Base-by-base conservation (phyloP, 192 early-diverging fungal genomes). In the Bifiguratus adelaidae region DNA sequence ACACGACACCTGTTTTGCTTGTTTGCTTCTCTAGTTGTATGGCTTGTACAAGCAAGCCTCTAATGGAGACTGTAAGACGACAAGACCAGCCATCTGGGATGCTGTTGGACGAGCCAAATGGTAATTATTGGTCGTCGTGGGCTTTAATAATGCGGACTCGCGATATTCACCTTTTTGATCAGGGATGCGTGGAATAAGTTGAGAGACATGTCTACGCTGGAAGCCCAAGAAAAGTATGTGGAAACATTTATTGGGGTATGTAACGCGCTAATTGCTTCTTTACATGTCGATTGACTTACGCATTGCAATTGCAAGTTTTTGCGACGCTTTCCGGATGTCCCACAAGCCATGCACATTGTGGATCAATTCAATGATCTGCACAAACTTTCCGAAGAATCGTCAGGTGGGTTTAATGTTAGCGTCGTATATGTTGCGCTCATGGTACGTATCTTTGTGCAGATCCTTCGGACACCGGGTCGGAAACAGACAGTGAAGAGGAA, bases 11-110 rank as follows among this genome's bases (percentile, higher is more conserved):
- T 33, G 8, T 33, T 8, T 33, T n/a, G n/a, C 37, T 21, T 38
- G 16, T 20, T 4, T 7, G 16, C 19, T 20, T 24, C 25, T 21
- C 12, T 41, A 72, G 67, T 53, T 73, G 30, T 73, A 73, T 59
- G 68, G 55, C 7, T 27, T 70, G 7, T 73, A 67, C 46, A 73
- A 73, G 41, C 71, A 73, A 52, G 63, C 60, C 11, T 70, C 64
- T 11, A 35, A 60, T 26, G 71, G 71, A 2, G 52, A 55, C 23
- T 70, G 67, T 23, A 50, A 46, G 41, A 63, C 32, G 1, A 35
- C 59, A 6, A 53, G 59, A 25, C 71, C 71, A 20, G 35, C 43
- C 8, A 34, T 73, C 13, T 66, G 53, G 35, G 71, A 73, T 30
- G 60, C 67, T 41, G 60, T 59, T 16, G 63, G 22, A 7, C 49